These are phyloP conservation scores for Fusarium beomiforme DNA, from an alignment of 2,329 filamentous ascomycete species.

Conservation along the genomic window DNA sequence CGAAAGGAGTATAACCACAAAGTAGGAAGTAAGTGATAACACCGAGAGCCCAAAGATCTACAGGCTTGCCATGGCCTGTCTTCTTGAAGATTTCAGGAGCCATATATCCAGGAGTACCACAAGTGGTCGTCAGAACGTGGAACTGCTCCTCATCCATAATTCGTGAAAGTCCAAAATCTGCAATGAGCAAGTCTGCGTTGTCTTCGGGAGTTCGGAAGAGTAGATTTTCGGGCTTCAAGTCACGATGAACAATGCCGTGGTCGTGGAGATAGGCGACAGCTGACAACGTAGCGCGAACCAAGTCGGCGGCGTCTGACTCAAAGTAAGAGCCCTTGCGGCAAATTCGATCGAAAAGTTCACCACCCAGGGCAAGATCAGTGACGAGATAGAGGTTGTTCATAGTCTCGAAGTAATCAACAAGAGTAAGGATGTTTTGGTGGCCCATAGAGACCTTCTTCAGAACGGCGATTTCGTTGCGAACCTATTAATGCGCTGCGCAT, in stretches of 20 bases:
- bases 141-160: slow-evolving; percentile 99
- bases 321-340: slow-evolving; percentile 99
- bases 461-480: slow-evolving; percentile 97
- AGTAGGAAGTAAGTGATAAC: slow-evolving; percentile 99
- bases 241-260: slow-evolving; percentile 97
- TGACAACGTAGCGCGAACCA: slow-evolving; percentile 93
- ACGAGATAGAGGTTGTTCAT: slow-evolving; percentile 99
- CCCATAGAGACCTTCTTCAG: slow-evolving; percentile 99
- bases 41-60: slow-evolving; percentile 97
- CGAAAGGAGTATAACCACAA: slow-evolving; percentile 97
- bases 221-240: slow-evolving; percentile 96
- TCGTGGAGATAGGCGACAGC: slow-evolving; percentile 99
- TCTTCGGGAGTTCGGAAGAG: slow-evolving; percentile 97
- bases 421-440: slow-evolving; percentile 95
- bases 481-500: slow-evolving; percentile 59
- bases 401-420: slow-evolving; percentile 99
- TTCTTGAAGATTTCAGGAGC: slow-evolving; percentile 99
- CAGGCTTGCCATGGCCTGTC: slow-evolving; percentile 95
- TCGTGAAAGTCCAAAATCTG: slow-evolving; percentile 92
- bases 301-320: slow-evolving; percentile 93
- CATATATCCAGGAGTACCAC: slow-evolving; percentile 98
- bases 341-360: slow-evolving; percentile 97
- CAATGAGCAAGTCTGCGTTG: slow-evolving; percentile 95
- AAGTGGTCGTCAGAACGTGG: slow-evolving; percentile 96
- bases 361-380: slow-evolving; percentile 93